phyloP scores from a whole-genome alignment of 306 rosid species.

The Prunus mongolica region DNA sequence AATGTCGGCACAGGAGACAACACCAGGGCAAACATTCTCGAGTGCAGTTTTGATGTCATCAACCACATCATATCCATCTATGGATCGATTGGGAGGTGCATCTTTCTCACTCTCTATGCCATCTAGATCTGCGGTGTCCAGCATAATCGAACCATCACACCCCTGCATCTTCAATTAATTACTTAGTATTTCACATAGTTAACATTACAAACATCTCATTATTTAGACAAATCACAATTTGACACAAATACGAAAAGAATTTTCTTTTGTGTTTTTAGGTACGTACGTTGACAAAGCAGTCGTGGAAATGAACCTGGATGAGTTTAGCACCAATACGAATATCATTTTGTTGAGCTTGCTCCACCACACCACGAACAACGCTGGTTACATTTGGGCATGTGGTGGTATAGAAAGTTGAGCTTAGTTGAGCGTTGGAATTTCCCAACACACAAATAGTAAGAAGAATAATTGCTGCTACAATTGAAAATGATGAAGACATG shows the following conservation, averaged over 20 bases:
- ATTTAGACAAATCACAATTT: too few relatives aligned
- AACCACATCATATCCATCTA: slow-evolving; percentile 31
- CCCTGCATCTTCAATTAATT: slow-evolving; percentile 22
- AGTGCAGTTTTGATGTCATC: slow-evolving; percentile 43
- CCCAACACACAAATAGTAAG: slow-evolving; percentile 5
- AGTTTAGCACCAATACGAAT: slow-evolving; percentile 26
- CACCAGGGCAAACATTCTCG: slow-evolving; percentile 43
- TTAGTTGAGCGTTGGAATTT: slow-evolving; percentile 22
- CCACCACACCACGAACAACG: slow-evolving; percentile 23
- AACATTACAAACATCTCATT: not conserved
- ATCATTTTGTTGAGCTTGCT: slow-evolving; percentile 18
- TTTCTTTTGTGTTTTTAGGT: not conserved
- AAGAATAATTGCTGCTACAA: not conserved
- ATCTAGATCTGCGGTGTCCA: slow-evolving; percentile 27
- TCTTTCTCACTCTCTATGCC: slow-evolving; percentile 28
- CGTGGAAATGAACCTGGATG: slow-evolving; percentile 39
- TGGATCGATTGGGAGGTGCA: not conserved
- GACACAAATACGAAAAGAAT: accelerated
- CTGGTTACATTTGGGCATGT: slow-evolving; percentile 26
- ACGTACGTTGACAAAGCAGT: slow-evolving; percentile 29
- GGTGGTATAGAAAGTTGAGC: slow-evolving; percentile 16
- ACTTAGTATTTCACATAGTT: too few relatives aligned
- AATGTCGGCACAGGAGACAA: slow-evolving; percentile 51
- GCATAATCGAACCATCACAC: slow-evolving; percentile 45
- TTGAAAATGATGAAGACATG: not conserved